Percentiles rank a stretch among this genome's conserved stretches.
These are phyloP conservation scores for Sugiyamaella xylanicola DNA, from an alignment of 1,139 yeast genomes.

Conservation along the genomic window DNA sequence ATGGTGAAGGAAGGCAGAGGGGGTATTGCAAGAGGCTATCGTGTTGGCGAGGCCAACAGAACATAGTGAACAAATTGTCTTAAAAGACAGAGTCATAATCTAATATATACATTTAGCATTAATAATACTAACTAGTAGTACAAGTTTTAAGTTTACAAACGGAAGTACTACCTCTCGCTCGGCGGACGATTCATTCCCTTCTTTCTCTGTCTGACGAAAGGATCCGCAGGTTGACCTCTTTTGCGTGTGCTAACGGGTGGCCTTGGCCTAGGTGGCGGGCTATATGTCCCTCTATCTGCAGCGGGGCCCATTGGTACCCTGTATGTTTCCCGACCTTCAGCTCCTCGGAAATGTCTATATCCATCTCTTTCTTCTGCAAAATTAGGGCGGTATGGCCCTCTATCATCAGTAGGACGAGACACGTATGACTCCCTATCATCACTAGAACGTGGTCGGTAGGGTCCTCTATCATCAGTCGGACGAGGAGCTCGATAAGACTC, in stretches of 20 bases:
- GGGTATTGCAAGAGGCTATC: slow-evolving; percentile 90
- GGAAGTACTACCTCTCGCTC: background rate
- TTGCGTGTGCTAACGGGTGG: background rate
- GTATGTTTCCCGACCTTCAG: background rate
- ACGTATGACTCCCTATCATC: background rate
- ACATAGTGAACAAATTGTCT: slow-evolving; percentile 10
- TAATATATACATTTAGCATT: slow-evolving; percentile 7
- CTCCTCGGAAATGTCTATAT: no score
- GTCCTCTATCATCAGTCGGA: background rate
- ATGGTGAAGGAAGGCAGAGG: slow-evolving; percentile 74
- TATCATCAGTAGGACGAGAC: background rate
- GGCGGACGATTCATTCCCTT: background rate
- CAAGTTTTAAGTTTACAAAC: background rate
- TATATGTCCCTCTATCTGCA: background rate
- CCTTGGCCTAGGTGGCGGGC: background rate
- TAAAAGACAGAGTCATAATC: background rate
- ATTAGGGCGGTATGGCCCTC: background rate
- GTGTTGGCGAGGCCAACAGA: slow-evolving; percentile 36
- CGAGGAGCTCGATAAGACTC: background rate
- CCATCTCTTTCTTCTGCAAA: background rate
- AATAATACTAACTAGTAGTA: no score
- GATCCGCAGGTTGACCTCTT: background rate
- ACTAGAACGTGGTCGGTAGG: background rate
- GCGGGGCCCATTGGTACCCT: background rate
- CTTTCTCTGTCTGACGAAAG: background rate